Evolutionary conservation across 2,329 filamentous ascomycete species (phyloP).

Genomic region (Coniochaeta sp.): DNA sequence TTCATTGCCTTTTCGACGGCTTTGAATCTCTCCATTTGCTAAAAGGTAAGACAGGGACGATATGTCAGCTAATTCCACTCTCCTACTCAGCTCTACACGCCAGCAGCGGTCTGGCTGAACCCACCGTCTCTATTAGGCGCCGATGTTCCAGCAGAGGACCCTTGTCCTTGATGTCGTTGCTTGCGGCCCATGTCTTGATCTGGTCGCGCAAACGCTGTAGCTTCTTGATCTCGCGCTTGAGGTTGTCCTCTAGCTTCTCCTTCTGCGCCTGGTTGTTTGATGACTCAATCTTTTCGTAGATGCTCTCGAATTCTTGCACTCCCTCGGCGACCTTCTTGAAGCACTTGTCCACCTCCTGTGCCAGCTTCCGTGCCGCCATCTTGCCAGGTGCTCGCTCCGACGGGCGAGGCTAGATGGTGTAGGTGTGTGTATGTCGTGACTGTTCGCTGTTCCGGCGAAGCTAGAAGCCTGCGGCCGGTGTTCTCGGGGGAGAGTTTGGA

Average conservation of each 20-base stretch:
- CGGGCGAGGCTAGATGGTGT: neutral
- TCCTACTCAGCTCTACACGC: neutral
- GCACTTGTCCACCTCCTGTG: conserved; percentile 98
- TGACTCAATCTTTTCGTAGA: conserved; percentile 96
- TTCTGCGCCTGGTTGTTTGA: conserved; percentile 91
- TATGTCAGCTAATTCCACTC: conserved; percentile 14
- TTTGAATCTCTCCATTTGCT: conserved; percentile 99
- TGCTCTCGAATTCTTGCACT: conserved; percentile 82
- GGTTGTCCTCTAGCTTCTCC: conserved; percentile 94
- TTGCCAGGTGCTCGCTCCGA: conserved; percentile 21
- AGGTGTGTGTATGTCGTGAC: neutral
- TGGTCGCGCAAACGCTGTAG: conserved; percentile 93
- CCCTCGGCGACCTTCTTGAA: conserved; percentile 98
- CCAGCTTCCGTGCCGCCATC: conserved; percentile 94
- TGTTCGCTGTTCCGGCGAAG: neutral
- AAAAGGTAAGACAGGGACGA: conserved; percentile 9
- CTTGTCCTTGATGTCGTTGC: conserved; percentile 99
- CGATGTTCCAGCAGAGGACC: conserved; percentile 87
- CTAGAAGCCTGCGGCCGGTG: neutral
- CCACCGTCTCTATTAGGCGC: conserved; percentile 93
- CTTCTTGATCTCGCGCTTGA: conserved; percentile 99
- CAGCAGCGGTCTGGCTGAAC: conserved; percentile 20
- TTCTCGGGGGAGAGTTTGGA: neutral
- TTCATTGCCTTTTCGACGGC: conserved; percentile 99
- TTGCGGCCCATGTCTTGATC: conserved; percentile 98